These are phyloP conservation scores for Macrophomina phaseolina DNA, from an alignment of 2,329 filamentous ascomycete species.

Conservation along the genomic window DNA sequence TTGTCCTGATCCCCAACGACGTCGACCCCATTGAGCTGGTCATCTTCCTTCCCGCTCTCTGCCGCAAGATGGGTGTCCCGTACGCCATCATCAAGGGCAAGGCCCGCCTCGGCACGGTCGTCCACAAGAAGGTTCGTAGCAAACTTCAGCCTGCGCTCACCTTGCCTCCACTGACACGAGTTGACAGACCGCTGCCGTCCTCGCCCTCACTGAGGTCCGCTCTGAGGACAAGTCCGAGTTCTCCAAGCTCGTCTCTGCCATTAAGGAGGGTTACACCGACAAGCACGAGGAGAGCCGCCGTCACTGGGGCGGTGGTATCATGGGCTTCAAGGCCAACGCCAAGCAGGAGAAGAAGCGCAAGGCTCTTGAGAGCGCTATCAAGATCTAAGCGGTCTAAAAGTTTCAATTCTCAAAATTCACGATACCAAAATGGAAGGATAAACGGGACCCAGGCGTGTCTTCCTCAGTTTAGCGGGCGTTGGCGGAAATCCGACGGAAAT, in stretches of 20 bases:
- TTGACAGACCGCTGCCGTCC: conserved; percentile 88
- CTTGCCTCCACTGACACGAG: conserved; percentile 38
- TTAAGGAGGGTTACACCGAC: conserved; percentile 98
- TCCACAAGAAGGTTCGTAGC: conserved; percentile 94
- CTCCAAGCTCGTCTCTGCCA: conserved; percentile 90
- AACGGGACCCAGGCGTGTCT: conserved; percentile 42
- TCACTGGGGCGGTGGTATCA: conserved; percentile 99
- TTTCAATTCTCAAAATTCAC: conserved; percentile 30
- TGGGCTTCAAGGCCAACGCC: conserved; percentile 91
- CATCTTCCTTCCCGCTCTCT: conserved; percentile 97
- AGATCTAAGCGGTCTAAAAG: conserved; percentile 99
- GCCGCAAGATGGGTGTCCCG: conserved; percentile 99
- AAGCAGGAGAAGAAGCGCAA: conserved; percentile 86
- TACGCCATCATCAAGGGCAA: conserved; percentile 99
- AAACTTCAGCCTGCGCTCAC: conserved; percentile 1
- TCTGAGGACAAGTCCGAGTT: conserved; percentile 98
- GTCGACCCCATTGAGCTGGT: conserved; percentile 99
- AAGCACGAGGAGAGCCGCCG: conserved; percentile 90
- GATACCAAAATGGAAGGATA: conserved; percentile 32
- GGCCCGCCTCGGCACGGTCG: conserved; percentile 96
- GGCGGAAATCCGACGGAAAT: conserved; percentile 29
- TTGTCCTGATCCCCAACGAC: conserved; percentile 98
- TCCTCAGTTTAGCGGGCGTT: conserved; percentile 47
- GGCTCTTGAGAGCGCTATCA: conserved; percentile 91
- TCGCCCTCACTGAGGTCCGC: conserved; percentile 95